Base-by-base conservation (phyloP, 345 rosid species). In the Lepidium sativum region DNA sequence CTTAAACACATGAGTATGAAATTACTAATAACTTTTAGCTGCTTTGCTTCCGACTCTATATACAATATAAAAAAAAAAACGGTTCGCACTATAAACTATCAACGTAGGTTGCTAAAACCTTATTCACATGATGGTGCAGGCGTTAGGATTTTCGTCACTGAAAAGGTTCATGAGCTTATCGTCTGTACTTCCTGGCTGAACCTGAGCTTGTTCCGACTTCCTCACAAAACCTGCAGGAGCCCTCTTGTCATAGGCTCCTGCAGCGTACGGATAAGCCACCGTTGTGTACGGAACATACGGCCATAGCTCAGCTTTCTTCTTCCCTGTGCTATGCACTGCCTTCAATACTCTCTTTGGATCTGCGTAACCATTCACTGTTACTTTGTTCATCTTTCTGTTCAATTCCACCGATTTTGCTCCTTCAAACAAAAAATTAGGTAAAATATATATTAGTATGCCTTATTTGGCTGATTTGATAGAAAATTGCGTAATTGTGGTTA, bases 81-180 rank as follows among this genome's bases (percentile, higher is more conserved):
- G 16, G 40, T 38, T 48, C 35, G 2, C 49, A 57, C 12, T 21
- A 15, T 6, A 29, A 57, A 38, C 32, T 38, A 6, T 0, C 39
- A 18, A 40, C 34, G 23, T 25, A 5, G 37, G 7, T 11, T 20
- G 33, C 40, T 34, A 52, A 29, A 21, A 23, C 43, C 45, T 27
- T 25, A 59, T 31, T 70, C 55, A 74, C 73, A 74, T 67, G 38
- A 74, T 10, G 41, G 45, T 37, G 65, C 77, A 74, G 7, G 77
- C 73, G 34, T 74, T 74, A 21, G 77, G 77, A 57, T 74, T 74
- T 54, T 73, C 77, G 60, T 73, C 77, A 54, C 73, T 73, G 65
- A 73, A 73, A 31, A 67, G 65, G 16, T 73, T 44, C 68, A 73
- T 61, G 47, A 73, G 65, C 51, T 54, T 73, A 38, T 73, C 77